phyloP scores from a whole-genome alignment of 345 rosid species.

The Cardamine resedifolia region DNA sequence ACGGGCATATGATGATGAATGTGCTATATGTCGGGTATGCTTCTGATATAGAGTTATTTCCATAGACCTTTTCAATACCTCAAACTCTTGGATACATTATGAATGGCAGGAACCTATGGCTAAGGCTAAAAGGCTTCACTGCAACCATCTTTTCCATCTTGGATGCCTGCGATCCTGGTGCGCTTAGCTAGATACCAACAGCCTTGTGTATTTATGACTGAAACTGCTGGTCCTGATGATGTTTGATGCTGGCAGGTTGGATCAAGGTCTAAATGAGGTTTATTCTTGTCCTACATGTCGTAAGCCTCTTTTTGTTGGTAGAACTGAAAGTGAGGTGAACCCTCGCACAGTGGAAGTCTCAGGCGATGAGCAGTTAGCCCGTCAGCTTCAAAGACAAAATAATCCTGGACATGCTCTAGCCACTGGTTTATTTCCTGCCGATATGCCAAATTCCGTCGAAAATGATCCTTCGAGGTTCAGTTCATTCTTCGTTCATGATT shows the following conservation, averaged over 20 bases:
- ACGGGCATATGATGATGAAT: constrained; percentile 87
- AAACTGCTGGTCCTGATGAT: constrained; percentile 34
- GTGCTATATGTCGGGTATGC: constrained; percentile 98
- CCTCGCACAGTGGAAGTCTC: constrained; percentile 50
- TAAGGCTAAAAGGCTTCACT: constrained; percentile 87
- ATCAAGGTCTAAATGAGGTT: constrained; percentile 91
- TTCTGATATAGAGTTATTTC: constrained; percentile 11
- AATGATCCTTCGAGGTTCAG: constrained; percentile 78
- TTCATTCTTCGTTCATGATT: constrained; percentile 25
- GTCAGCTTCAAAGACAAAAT: constrained; percentile 65
- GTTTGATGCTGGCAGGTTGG: constrained; percentile 71
- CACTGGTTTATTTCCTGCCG: constrained; percentile 70
- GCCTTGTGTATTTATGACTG: not conserved
- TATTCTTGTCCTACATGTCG: constrained; percentile 98
- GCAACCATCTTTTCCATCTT: constrained; percentile 95
- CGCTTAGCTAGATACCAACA: constrained; percentile 22
- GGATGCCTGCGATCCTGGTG: constrained; percentile 99
- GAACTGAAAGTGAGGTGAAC: constrained; percentile 61
- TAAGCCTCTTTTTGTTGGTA: constrained; percentile 81
- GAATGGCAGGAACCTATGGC: constrained; percentile 96
- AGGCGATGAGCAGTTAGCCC: constrained; percentile 79
- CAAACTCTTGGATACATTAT: constrained; percentile 30
- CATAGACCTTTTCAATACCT: constrained; percentile 21
- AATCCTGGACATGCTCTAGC: constrained; percentile 51
- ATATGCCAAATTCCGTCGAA: constrained; percentile 57